These are phyloP conservation scores for Edaphochlamys debaryana DNA, from an alignment of 139 green algal species.

Conservation along the genomic window DNA sequence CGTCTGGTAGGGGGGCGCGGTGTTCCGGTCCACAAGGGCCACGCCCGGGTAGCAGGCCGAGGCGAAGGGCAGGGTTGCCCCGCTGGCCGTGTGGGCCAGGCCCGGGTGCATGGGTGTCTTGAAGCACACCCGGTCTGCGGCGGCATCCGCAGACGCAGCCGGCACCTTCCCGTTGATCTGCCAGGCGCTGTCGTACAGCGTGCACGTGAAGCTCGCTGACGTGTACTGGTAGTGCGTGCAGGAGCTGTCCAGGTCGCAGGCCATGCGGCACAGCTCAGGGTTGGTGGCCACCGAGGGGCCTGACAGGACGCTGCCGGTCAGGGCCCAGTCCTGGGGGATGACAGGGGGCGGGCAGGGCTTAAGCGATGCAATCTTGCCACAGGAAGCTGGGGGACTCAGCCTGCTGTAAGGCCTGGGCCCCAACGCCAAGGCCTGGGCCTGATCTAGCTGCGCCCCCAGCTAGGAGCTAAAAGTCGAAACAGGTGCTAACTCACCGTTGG, in stretches of 20 bases:
- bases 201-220: background rate
- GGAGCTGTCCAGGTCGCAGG: background rate
- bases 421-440: too few species aligned
- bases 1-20: background rate
- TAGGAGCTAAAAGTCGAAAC: too few species aligned
- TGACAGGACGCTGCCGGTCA: too few species aligned
- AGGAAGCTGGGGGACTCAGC: too few species aligned
- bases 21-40: background rate
- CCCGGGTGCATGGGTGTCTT: conserved; percentile 14
- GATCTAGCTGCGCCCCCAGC: too few species aligned
- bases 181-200: background rate
- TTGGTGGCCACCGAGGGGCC: background rate
- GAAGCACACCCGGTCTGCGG: background rate
- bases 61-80: background rate
- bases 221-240: conserved; percentile 12
- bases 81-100: too few species aligned
- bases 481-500: background rate
- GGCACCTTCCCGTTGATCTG: background rate
- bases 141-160: background rate
- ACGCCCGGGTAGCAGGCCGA: background rate
- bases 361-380: too few species aligned
- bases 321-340: background rate
- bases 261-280: background rate
- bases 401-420: too few species aligned
- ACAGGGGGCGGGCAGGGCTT: background rate